A percentile compares a stretch with the other conserved stretches of the same genome.
These are phyloP conservation scores for Pseudocercospora pini-densiflorae DNA, from an alignment of 2,329 filamentous ascomycete genomes.

Conservation along the genomic window DNA sequence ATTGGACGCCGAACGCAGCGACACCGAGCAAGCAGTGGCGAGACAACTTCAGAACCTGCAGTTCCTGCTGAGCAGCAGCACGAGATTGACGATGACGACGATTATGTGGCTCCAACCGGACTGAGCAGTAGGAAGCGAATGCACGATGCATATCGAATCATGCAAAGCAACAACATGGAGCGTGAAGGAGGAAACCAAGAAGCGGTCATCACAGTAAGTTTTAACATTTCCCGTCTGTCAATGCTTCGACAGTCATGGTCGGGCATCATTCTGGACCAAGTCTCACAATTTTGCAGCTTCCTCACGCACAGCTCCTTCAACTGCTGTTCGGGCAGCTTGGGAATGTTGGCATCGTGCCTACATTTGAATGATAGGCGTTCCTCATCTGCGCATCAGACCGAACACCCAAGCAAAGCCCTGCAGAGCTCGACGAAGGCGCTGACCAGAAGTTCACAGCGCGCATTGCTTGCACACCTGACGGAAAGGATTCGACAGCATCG, in stretches of 20 bases:
- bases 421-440: neutral
- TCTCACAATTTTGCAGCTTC: constrained; percentile 28
- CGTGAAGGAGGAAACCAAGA: constrained; percentile 63
- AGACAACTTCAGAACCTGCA: constrained; percentile 34
- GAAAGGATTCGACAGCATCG: neutral
- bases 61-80: constrained; percentile 16
- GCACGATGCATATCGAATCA: constrained; percentile 65
- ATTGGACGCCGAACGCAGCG: constrained; percentile 21
- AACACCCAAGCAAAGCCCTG: too few relatives aligned
- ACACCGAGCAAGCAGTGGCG: constrained; percentile 3
- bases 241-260: neutral
- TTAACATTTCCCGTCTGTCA: neutral
- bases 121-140: constrained; percentile 63
- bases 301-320: constrained; percentile 34
- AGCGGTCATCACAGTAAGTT: constrained; percentile 56
- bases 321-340: constrained; percentile 35
- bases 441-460: neutral
- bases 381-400: neutral
- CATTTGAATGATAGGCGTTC: constrained; percentile 21
- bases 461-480: neutral
- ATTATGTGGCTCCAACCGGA: constrained; percentile 48
- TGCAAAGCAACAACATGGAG: constrained; percentile 64
- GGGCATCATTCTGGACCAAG: neutral
- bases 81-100: constrained; percentile 37
- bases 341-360: constrained; percentile 26